These are phyloP conservation scores for Excoecaria agallocha DNA, from an alignment of 345 rosid genomes.

Conservation along the genomic window DNA sequence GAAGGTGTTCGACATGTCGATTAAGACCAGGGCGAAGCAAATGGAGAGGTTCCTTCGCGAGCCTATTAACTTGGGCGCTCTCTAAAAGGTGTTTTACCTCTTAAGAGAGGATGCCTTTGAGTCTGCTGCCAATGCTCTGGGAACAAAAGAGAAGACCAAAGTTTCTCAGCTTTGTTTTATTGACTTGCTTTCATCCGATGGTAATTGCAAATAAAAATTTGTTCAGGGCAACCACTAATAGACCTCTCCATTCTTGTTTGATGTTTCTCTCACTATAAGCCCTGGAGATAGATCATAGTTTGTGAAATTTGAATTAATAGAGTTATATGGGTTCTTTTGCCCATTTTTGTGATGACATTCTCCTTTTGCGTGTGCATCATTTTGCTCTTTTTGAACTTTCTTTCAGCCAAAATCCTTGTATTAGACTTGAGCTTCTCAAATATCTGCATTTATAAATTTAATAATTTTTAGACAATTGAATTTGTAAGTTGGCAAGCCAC, in stretches of 20 bases:
- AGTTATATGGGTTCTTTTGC: not conserved
- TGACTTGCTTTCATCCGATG: conserved; percentile 8
- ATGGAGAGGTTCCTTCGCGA: conserved; percentile 94
- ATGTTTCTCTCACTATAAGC: not conserved
- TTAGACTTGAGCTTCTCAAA: no score
- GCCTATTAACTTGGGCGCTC: conserved; percentile 37
- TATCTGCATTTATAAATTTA: no score
- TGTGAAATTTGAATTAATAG: conserved; percentile 3
- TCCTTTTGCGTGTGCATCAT: no score
- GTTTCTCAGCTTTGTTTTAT: conserved; percentile 15
- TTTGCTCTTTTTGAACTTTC: no score
- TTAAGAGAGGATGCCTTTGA: not conserved
- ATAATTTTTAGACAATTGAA: no score
- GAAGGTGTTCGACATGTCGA: conserved; percentile 97
- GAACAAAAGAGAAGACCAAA: not conserved
- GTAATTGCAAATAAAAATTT: conserved; percentile 19
- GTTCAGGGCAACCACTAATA: conserved; percentile 3
- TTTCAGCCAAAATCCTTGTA: no score
- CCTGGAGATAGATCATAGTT: not conserved
- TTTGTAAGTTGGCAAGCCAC: no score
- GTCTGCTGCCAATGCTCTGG: not conserved
- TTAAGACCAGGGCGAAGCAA: conserved; percentile 77
- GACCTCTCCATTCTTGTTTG: conserved; percentile 11
- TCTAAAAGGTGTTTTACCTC: conserved; percentile 4
- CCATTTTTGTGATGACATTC: not conserved